These are phyloP conservation scores for Pythium plurisporium DNA, from an alignment of 352 stramenopile species.

Conservation along the genomic window DNA sequence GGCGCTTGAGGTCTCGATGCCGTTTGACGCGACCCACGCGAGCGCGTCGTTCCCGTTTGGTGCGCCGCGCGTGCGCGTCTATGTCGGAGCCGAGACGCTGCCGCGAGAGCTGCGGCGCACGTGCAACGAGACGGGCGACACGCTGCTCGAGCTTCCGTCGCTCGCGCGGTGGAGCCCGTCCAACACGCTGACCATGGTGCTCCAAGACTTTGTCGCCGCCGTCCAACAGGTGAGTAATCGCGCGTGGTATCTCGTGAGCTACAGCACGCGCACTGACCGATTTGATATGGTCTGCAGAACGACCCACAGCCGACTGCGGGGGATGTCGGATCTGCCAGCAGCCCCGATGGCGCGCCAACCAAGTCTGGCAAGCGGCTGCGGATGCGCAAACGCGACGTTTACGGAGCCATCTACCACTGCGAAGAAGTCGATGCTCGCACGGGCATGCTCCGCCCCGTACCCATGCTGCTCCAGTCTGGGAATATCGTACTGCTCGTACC, in stretches of 20 bases:
- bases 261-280: too few relatives aligned
- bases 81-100: conserved; percentile 45
- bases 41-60: conserved; percentile 57
- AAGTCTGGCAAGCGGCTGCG: conserved; percentile 32
- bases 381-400: conserved; percentile 68
- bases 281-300: conserved; percentile 1
- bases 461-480: conserved; percentile 64
- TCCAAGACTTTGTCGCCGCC: conserved; percentile 58
- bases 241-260: too few relatives aligned
- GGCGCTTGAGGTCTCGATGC: conserved; percentile 50
- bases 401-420: conserved; percentile 60
- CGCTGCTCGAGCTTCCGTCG: conserved; percentile 42
- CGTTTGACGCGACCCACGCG: conserved; percentile 32
- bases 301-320: conserved; percentile 12
- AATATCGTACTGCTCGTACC: conserved; percentile 54
- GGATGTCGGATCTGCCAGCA: too few relatives aligned
- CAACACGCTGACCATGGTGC: conserved; percentile 64
- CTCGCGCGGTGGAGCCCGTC: conserved; percentile 73
- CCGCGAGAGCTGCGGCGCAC: conserved; percentile 38
- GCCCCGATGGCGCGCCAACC: too few relatives aligned
- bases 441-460: conserved; percentile 48
- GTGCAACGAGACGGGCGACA: conserved; percentile 17
- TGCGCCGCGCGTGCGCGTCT: conserved; percentile 43
- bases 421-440: conserved; percentile 60
- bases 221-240: conserved; percentile 42